phyloP scores from a whole-genome alignment of 441 rosid species.

The Erysimum pusillum region DNA sequence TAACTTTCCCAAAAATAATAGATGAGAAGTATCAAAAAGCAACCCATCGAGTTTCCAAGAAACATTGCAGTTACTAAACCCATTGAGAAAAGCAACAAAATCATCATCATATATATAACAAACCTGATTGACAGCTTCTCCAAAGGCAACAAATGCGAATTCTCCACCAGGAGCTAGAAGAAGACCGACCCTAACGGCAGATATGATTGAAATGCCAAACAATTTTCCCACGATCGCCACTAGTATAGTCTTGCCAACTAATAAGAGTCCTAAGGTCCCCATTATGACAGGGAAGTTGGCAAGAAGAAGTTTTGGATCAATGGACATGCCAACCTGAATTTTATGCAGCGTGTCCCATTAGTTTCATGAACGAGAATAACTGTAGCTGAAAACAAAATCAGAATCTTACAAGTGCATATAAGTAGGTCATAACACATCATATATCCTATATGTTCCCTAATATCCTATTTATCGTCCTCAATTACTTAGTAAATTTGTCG shows the following conservation, averaged over 20 bases:
- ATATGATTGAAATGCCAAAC: constrained; percentile 89
- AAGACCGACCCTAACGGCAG: constrained; percentile 92
- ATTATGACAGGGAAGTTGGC: constrained; percentile 89
- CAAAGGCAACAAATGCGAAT: constrained; percentile 99
- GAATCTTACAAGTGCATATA: constrained; percentile 1
- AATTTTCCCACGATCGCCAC: constrained; percentile 77
- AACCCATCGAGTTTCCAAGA: background rate
- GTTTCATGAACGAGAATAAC: constrained; percentile 30
- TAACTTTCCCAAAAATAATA: background rate
- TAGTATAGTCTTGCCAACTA: constrained; percentile 87
- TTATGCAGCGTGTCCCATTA: constrained; percentile 29
- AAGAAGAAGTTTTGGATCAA: constrained; percentile 95
- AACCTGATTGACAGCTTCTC: constrained; percentile 99
- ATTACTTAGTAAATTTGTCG: background rate
- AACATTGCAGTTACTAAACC: constrained; percentile 5
- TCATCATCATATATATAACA: constrained; percentile 16
- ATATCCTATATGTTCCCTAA: background rate
- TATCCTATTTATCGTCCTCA: background rate
- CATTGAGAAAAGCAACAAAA: background rate
- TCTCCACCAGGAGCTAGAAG: constrained; percentile 99
- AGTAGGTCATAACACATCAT: background rate
- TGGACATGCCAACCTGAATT: constrained; percentile 98
- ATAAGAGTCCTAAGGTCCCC: constrained; percentile 86
- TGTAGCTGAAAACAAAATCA: constrained; percentile 30
- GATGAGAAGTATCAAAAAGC: background rate